phyloP scores from a whole-genome alignment of 176 grass and related monocot genomes.

The Oryza rufipogon region DNA sequence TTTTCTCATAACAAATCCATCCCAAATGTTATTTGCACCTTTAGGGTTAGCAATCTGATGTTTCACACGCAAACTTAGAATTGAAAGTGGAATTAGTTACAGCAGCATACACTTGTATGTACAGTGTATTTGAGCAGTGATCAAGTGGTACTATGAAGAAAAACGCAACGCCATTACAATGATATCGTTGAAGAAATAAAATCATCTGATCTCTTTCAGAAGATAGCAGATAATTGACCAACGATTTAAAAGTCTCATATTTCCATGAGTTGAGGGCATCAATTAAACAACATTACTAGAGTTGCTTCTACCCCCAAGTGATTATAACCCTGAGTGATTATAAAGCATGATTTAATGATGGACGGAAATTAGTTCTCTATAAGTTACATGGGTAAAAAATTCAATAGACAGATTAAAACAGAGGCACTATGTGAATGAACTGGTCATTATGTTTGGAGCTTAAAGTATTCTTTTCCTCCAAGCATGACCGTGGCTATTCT shows the following conservation, averaged over 20 bases:
- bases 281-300: constrained; percentile 40
- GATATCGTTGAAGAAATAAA: constrained; percentile 17
- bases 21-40: neutral
- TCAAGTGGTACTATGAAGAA: constrained; percentile 22
- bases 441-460: neutral
- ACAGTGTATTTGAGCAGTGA: neutral
- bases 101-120: constrained; percentile 2
- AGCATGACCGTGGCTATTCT: neutral
- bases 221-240: constrained; percentile 52
- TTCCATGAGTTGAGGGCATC: constrained; percentile 49
- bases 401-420: neutral
- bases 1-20: constrained; percentile 15
- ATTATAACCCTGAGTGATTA: neutral
- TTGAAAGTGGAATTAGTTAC: constrained; percentile 7
- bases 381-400: neutral
- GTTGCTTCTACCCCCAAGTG: neutral
- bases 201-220: constrained; percentile 2
- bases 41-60: constrained; percentile 6
- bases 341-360: neutral
- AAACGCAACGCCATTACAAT: constrained; percentile 13
- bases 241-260: constrained; percentile 53
- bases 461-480: neutral
- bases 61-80: constrained; percentile 3
- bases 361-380: neutral
- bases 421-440: neutral